Evolutionary conservation across 208 protist genomes (phyloP).

Genomic region (Angomonas ambiguus): DNA sequence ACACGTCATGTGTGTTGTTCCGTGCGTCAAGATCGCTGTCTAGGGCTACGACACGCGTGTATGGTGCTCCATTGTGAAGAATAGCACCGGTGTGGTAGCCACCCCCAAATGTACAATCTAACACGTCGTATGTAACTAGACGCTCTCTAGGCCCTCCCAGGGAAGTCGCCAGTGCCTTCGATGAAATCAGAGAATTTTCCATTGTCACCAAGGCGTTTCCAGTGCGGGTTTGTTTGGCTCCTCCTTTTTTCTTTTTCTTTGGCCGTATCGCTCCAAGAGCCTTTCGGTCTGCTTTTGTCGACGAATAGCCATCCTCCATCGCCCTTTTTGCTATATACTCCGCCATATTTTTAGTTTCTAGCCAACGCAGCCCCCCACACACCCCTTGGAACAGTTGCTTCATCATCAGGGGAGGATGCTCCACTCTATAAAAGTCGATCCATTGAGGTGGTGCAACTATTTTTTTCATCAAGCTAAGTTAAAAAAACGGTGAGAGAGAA

Average conservation of each 20-base stretch:
- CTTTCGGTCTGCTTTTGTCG: constrained; percentile 29
- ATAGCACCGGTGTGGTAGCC: constrained; percentile 79
- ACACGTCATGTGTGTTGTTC: constrained; percentile 36
- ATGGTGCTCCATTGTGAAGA: constrained; percentile 75
- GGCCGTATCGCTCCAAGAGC: constrained; percentile 28
- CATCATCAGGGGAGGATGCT: constrained; percentile 88
- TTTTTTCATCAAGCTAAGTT: constrained; percentile 30
- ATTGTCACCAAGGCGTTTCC: not conserved
- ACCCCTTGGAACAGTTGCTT: constrained; percentile 76
- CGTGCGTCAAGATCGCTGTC: constrained; percentile 68
- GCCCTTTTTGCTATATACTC: constrained; percentile 68
- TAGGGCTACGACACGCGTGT: constrained; percentile 81
- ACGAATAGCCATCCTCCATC: constrained; percentile 61
- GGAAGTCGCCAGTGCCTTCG: constrained; percentile 5
- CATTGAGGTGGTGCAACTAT: constrained; percentile 67
- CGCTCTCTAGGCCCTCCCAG: constrained; percentile 10
- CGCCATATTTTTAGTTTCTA: constrained; percentile 60
- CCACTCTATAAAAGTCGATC: constrained; percentile 56
- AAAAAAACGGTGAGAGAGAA: constrained; percentile 1
- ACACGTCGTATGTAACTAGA: constrained; percentile 74
- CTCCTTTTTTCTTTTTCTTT: constrained; percentile 4
- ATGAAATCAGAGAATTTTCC: not conserved
- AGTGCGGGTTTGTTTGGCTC: not conserved
- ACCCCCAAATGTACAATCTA: constrained; percentile 84
- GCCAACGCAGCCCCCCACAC: constrained; percentile 73